These are phyloP conservation scores for Lactifluus volemus DNA, from an alignment of 768 basidiomycete species.

Conservation along the genomic window DNA sequence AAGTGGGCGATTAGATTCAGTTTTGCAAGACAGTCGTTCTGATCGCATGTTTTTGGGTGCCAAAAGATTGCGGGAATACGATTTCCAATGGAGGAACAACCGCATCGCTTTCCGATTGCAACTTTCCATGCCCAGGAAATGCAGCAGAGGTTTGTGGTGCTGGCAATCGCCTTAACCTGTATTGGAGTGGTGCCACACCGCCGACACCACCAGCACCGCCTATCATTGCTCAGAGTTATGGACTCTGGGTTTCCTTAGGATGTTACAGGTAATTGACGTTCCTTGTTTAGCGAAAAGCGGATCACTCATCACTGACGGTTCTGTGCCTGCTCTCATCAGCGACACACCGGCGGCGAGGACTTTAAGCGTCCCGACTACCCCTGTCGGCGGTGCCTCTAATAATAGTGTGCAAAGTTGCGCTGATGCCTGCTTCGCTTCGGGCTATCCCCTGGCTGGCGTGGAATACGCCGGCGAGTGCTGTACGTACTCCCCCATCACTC, in stretches of 20 bases:
- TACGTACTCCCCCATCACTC: constrained; percentile 19
- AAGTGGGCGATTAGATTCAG: constrained; percentile 21
- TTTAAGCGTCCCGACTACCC: constrained; percentile 25
- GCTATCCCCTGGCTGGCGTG: constrained; percentile 31
- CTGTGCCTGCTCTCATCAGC: constrained; percentile 17
- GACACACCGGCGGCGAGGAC: constrained; percentile 30
- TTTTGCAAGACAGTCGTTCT: not conserved
- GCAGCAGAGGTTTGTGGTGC: constrained; percentile 52
- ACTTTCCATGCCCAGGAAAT: constrained; percentile 53
- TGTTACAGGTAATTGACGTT: constrained; percentile 48
- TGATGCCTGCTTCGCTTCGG: constrained; percentile 48
- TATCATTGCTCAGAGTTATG: constrained; percentile 42
- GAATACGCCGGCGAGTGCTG: constrained; percentile 48
- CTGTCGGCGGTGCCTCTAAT: constrained; percentile 31
- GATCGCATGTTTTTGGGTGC: not conserved
- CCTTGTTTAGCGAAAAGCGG: not conserved
- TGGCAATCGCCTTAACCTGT: constrained; percentile 49
- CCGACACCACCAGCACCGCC: constrained; percentile 53
- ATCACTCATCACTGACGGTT: not conserved
- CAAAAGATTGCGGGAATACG: constrained; percentile 53
- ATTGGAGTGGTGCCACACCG: constrained; percentile 50
- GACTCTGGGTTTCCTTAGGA: constrained; percentile 63
- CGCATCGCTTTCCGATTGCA: constrained; percentile 46
- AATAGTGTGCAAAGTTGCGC: constrained; percentile 53
- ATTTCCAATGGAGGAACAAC: constrained; percentile 39